phyloP scores from a whole-genome alignment of 2,329 filamentous ascomycete species.

The Sporothrix brunneoviolacea region DNA sequence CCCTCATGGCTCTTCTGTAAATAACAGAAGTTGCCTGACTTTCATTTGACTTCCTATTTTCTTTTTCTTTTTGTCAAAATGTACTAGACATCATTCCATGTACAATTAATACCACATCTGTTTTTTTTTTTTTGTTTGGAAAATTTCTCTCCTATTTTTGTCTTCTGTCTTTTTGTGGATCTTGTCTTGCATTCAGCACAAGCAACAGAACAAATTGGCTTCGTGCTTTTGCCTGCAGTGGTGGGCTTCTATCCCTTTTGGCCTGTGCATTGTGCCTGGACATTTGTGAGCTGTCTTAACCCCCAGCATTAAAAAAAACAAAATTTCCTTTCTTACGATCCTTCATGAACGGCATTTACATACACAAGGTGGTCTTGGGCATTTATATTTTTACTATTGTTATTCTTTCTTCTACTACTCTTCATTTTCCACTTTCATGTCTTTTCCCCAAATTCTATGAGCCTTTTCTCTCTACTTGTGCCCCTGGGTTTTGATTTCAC shows the following conservation, averaged over 20 bases:
- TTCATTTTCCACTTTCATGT: neutral
- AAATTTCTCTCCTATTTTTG: neutral
- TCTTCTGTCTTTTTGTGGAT: neutral
- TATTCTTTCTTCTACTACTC: neutral
- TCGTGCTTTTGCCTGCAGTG: neutral
- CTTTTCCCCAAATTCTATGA: neutral
- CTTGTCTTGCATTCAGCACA: neutral
- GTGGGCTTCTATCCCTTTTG: no score
- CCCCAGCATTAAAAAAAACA: constrained; percentile 1
- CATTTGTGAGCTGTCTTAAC: neutral
- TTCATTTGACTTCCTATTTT: neutral
- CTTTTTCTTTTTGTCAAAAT: constrained; percentile 24
- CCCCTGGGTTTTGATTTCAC: neutral
- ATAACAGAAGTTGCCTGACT: neutral
- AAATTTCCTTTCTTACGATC: constrained; percentile 47
- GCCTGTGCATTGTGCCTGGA: no score
- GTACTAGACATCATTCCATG: constrained; percentile 9
- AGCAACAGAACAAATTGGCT: no score
- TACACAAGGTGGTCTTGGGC: constrained; percentile 21
- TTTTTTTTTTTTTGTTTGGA: neutral
- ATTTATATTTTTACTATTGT: constrained; percentile 12
- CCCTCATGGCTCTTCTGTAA: constrained; percentile 42
- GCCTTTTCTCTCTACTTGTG: neutral
- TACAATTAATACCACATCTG: constrained; percentile 14
- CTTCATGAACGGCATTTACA: constrained; percentile 37